Evolutionary conservation across 1,284 basidiomycete species (phyloP).

Genomic region (Gomphus sp.): DNA sequence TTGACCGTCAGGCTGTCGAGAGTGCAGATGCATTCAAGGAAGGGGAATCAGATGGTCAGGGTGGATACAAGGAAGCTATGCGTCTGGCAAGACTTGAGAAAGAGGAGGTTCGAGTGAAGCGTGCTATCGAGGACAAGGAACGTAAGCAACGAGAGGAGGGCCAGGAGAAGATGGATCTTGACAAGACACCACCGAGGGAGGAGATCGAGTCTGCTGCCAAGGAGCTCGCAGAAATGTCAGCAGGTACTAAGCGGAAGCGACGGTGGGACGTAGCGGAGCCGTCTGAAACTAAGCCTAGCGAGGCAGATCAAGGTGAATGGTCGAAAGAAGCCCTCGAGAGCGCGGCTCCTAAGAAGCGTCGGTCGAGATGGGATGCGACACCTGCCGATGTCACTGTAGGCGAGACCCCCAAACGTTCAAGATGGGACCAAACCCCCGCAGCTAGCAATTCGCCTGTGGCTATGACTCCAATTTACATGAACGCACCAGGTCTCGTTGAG

Average conservation of each 20-base stretch:
- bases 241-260: slow-evolving; percentile 68
- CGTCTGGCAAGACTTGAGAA: slow-evolving; percentile 84
- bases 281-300: slow-evolving; percentile 48
- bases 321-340: slow-evolving; percentile 64
- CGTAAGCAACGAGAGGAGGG: slow-evolving; percentile 68
- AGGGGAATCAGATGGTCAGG: slow-evolving; percentile 56
- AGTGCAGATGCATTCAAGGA: slow-evolving; percentile 73
- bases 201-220: slow-evolving; percentile 63
- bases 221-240: slow-evolving; percentile 46
- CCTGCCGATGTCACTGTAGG: slow-evolving; percentile 50
- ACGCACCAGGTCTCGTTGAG: slow-evolving; percentile 74
- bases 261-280: slow-evolving; percentile 78
- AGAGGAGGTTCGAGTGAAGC: slow-evolving; percentile 82
- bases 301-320: slow-evolving; percentile 54
- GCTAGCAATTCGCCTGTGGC: slow-evolving; percentile 32
- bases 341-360: slow-evolving; percentile 78
- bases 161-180: slow-evolving; percentile 74
- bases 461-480: slow-evolving; percentile 75
- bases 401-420: slow-evolving; percentile 74
- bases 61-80: slow-evolving; percentile 97
- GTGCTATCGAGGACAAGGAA: slow-evolving; percentile 85
- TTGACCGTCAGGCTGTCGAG: slow-evolving; percentile 71
- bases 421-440: slow-evolving; percentile 90
- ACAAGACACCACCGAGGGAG: slow-evolving; percentile 78
- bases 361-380: slow-evolving; percentile 91